Base-by-base conservation (phyloP, 2,329 filamentous ascomycete species). In the Alternaria postmessia region DNA sequence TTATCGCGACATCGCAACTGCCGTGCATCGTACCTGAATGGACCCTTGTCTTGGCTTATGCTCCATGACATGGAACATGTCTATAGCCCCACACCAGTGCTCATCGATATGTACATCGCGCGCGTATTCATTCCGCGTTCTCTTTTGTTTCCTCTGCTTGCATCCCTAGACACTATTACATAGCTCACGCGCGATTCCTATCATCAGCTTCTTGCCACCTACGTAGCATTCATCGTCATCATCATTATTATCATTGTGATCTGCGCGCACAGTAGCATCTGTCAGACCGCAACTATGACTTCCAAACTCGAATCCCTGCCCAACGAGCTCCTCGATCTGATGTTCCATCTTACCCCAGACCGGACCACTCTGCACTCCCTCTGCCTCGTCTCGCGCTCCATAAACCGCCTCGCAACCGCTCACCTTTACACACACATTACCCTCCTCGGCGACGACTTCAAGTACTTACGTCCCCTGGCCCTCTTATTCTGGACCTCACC, bases 251-350 rank as follows among this genome's bases (percentile, higher is more conserved):
- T 16, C 9, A 11, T 8, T 22, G 32, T 36, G 32, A 36, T 18
- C 52, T 30, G 4, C 28, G 8, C 28, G 28, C 28, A 30, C 28
- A 30, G 9, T 30, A 30, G 9, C 28, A 30, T 30, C 28, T 30
- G 9, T 30, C 11, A 30, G 28, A 30, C 9, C 28, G 8, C 12
- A 42, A 12, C 18, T 3, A 62, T 54, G 41, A 36, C 42, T 5
- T 58, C 60, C n/a, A 20, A 16, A 24, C 18, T 62, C 32, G 26
- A 39, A 39, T 41, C 30, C 12, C 59, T 66, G 22, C 66, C 66
- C 11, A 63, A 66, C 51, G 65, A 68, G 55, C 57, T 66, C 42
- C 46, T 66, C 32, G 63, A 59, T n/a, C 49, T 47, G 18, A 64
- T 68, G 20, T 12, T 61, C 18, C 20, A 36, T 18, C 54, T 57